Conservation (phyloP, 306 rosid species). For the Ormosia semicastrata region DNA sequence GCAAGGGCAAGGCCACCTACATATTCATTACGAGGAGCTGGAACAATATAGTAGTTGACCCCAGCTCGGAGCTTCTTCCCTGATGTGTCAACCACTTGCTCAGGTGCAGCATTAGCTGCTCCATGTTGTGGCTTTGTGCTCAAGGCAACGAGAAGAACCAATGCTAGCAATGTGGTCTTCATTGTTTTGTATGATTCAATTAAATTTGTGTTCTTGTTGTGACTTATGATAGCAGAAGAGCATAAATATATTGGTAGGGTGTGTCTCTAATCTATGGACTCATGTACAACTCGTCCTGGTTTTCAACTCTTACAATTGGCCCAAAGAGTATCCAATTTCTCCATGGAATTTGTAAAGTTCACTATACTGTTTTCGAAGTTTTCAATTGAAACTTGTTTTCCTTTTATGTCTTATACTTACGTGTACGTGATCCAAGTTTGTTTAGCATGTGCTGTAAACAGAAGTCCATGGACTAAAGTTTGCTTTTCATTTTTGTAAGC, state of each 20-base stretch:
- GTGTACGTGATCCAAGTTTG: no score
- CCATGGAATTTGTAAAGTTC: no score
- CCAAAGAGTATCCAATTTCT: background rate
- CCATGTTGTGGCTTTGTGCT: background rate
- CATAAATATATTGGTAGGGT: background rate
- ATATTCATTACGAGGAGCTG: background rate
- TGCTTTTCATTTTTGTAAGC: no score
- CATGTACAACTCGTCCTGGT: background rate
- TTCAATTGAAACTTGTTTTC: no score
- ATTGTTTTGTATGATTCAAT: background rate
- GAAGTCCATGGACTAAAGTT: no score
- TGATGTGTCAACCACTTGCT: conserved; percentile 40
- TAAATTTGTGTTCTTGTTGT: background rate
- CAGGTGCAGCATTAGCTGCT: conserved; percentile 7
- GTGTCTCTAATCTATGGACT: background rate
- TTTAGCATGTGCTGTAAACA: no score
- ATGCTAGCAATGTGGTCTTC: background rate
- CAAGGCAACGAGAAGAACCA: background rate
- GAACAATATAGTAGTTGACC: background rate
- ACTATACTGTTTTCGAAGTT: no score
- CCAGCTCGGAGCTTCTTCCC: conserved; percentile 16
- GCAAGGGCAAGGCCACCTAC: background rate
- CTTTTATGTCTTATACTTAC: no score
- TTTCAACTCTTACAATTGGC: background rate
- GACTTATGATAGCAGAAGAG: background rate